These are phyloP conservation scores for Yarrowia sp. DNA, from an alignment of 805 yeast genomes.

Conservation along the genomic window DNA sequence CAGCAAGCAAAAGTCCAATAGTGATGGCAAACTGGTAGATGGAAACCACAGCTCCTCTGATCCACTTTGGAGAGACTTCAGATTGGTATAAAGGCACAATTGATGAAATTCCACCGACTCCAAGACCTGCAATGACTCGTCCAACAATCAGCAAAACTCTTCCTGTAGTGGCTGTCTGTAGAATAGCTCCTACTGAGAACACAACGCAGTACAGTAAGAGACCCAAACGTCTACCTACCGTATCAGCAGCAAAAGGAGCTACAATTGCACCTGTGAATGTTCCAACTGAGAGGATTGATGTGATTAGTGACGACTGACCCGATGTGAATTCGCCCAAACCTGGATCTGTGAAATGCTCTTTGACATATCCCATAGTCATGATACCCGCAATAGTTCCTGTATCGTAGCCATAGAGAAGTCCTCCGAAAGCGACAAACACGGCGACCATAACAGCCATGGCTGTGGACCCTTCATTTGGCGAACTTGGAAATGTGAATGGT, in stretches of 20 bases:
- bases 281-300: constrained; percentile 79
- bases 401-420: constrained; percentile 14
- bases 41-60: constrained; percentile 77
- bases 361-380: constrained; percentile 75
- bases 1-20: constrained; percentile 62
- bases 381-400: constrained; percentile 68
- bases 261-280: constrained; percentile 71
- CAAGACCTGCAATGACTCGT: constrained; percentile 72
- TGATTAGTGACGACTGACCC: constrained; percentile 70
- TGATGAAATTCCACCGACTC: constrained; percentile 79
- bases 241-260: constrained; percentile 71
- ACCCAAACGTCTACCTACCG: constrained; percentile 73
- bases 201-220: constrained; percentile 65
- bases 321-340: constrained; percentile 57
- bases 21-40: constrained; percentile 78
- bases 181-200: constrained; percentile 71
- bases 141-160: constrained; percentile 74
- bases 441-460: constrained; percentile 4
- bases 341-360: constrained; percentile 57
- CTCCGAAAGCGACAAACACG: constrained; percentile 22
- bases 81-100: constrained; percentile 78
- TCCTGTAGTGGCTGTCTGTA: constrained; percentile 65
- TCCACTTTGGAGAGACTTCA: constrained; percentile 76
- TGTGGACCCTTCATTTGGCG: neutral
- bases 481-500: neutral